phyloP scores from a whole-genome alignment of 805 yeast species.

The Kazachstania psychrophila region DNA sequence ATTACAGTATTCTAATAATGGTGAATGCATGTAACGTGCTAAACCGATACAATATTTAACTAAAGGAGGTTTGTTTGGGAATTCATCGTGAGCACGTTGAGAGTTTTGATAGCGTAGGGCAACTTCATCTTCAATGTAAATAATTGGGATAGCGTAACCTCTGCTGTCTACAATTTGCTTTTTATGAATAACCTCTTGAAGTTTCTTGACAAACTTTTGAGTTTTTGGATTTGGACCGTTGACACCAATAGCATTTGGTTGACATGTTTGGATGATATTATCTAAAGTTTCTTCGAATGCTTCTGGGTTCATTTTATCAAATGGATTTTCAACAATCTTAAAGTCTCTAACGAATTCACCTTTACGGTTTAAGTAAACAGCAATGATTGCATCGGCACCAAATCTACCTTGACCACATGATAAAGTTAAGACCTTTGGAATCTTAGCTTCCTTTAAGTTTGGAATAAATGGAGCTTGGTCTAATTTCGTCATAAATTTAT shows the following conservation, averaged over 20 bases:
- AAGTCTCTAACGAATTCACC: conserved; percentile 70
- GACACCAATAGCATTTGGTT: conserved; percentile 85
- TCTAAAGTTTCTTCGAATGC: conserved; percentile 60
- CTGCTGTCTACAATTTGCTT: conserved; percentile 49
- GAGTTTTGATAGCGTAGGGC: conserved; percentile 84
- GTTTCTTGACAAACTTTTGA: conserved; percentile 47
- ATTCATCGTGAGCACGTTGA: conserved; percentile 62
- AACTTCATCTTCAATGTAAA: conserved; percentile 89
- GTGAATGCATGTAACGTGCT: conserved; percentile 88
- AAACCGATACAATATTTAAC: conserved; percentile 79
- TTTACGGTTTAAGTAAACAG: conserved; percentile 65
- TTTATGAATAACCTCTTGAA: conserved; percentile 47
- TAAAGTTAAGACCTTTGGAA: conserved; percentile 74
- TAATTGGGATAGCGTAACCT: conserved; percentile 50
- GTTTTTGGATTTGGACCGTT: conserved; percentile 79
- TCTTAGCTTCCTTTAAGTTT: conserved; percentile 67
- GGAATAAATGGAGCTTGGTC: conserved; percentile 95
- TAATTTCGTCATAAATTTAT: conserved; percentile 55
- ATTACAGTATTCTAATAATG: conserved; percentile 81
- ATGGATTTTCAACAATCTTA: conserved; percentile 68
- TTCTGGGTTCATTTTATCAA: conserved; percentile 38
- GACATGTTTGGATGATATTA: conserved; percentile 48
- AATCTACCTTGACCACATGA: conserved; percentile 81
- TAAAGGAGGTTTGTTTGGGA: conserved; percentile 73
- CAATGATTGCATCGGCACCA: conserved; percentile 77